phyloP scores from a whole-genome alignment of 257 asterid species.

The Rauvolfia tetraphylla region DNA sequence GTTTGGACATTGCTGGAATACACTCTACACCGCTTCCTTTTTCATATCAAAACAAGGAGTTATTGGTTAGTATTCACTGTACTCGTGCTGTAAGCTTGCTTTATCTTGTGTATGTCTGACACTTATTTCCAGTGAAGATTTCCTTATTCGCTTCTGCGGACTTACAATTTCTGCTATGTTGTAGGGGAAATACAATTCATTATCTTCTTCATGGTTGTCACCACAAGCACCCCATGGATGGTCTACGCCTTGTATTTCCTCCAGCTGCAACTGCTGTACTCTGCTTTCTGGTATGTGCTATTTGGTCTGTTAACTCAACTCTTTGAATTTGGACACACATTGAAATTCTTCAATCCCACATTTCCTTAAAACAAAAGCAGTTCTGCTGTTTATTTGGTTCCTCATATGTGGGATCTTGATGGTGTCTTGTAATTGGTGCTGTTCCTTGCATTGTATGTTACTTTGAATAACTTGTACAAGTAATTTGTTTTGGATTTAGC shows the following conservation, averaged over 20 bases:
- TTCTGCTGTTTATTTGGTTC: background rate
- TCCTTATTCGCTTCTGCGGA: background rate
- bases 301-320: background rate
- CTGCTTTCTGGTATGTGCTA: constrained; percentile 34
- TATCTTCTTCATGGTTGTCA: constrained; percentile 53
- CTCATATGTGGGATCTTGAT: background rate
- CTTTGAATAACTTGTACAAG: background rate
- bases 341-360: background rate
- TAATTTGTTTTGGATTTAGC: background rate
- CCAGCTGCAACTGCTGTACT: constrained; percentile 46
- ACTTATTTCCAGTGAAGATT: background rate
- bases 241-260: constrained; percentile 47
- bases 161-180: constrained; percentile 2
- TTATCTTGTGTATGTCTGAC: background rate
- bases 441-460: background rate
- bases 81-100: background rate
- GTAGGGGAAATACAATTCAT: constrained; percentile 42
- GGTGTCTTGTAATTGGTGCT: background rate
- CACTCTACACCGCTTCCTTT: constrained; percentile 40
- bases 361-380: background rate
- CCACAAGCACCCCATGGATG: constrained; percentile 53
- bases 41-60: constrained; percentile 36
- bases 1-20: constrained; percentile 45
- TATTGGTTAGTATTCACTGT: constrained; percentile 30
- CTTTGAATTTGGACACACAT: background rate